Evolutionary conservation across 768 basidiomycete genomes (phyloP), one percentile per base, ranked within the genome.

Genomic region (Trametes cingulata): DNA sequence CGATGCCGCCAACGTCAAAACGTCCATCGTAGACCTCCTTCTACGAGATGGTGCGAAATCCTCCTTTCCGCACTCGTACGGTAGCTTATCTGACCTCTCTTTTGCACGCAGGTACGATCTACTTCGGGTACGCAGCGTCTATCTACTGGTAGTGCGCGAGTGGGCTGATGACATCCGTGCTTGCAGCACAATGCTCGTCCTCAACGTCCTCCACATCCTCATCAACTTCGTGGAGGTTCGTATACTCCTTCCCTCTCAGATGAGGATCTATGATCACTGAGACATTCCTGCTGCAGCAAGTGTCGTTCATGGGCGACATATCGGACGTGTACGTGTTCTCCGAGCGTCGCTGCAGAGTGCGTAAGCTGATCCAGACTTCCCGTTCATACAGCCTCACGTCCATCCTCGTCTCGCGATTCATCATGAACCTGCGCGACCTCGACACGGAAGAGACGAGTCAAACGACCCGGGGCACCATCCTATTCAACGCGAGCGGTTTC

Each of bases 401-500:
- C 20, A 56, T 58, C 10, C 27, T 62, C 50, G 45, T 58, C 48
- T 58, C 61, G 10, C 61, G 61, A 42, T 62, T 62, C 52, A 39
- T 62, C 35, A 40, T 62, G 25, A 58, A 62, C 46, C 56, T 62
- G 13, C 61, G 61, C 45, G 56, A 58, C 19, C 45, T 62, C 24
- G 37, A 57, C 33, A 33, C 29, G 6, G 29, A 33, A 10, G 29
- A 33, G 6, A 33, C 29, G 6, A 10, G 29, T 5, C 29, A 33
- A 10, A 33, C 29, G 4, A 33, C 29, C 29, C 10, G 29, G 6
- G 29, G 29, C 29, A 33, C 29, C 4, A 33, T 33, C 4, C 10
- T 33, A 10, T 33, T 33, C 29, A 33, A 33, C 29, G 29, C 29
- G 10, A 33, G 29, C 29, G 29, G 29, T 4, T 33, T 33, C 29